Conservation (phyloP, 345 rosid genomes). For the sweet orange (Citrus sinensis) region DVS_A1.0 CM039168.1:26854501-26855000, state of each 20-base stretch:
- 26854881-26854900: too few relatives aligned
- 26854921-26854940: neutral
- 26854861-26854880: too few relatives aligned
- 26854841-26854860: neutral
- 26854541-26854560: neutral
- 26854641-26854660: neutral
- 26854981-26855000: conserved; percentile 1
- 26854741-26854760: conserved; percentile 69
- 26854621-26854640: neutral
- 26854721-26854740: conserved; percentile 75
- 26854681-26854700: conserved; percentile 74
- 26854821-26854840: too few relatives aligned
- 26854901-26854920: neutral
- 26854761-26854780: conserved; percentile 56
- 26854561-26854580: neutral
- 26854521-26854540: conserved; percentile 51
- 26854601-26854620: neutral
- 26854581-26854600: neutral
- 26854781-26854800: conserved; percentile 33
- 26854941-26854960: neutral
- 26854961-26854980: neutral
- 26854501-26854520: conserved; percentile 92
- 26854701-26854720: conserved; percentile 60
- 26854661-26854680: conserved; percentile 90
- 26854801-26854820: neutral